Conservation (phyloP, 2,329 filamentous ascomycete genomes). For the Penicillium sp. region DNA sequence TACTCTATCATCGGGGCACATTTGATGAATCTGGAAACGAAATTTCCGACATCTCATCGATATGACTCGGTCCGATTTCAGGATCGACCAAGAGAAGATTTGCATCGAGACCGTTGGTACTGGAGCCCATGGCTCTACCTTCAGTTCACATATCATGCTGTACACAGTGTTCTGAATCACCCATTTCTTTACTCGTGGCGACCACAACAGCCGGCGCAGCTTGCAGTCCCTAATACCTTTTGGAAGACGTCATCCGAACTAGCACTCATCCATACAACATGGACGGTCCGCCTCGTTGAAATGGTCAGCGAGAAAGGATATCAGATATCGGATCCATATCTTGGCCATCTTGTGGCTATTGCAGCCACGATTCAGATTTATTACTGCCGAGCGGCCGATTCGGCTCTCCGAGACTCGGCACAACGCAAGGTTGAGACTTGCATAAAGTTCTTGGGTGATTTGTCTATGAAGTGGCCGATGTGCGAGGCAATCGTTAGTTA, state of each 20-base stretch:
- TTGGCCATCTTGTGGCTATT: slow-evolving; percentile 51
- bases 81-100: slow-evolving; percentile 47
- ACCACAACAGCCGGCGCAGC: slow-evolving; percentile 51
- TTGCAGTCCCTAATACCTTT: slow-evolving; percentile 54
- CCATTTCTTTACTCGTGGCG: slow-evolving; percentile 46
- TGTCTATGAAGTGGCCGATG: slow-evolving; percentile 27
- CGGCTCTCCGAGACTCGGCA: slow-evolving; percentile 26
- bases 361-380: slow-evolving; percentile 54
- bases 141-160: slow-evolving; percentile 32
- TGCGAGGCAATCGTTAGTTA: slow-evolving; percentile 25
- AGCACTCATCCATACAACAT: slow-evolving; percentile 52
- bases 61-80: slow-evolving; percentile 54
- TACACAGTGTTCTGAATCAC: slow-evolving; percentile 33
- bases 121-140: slow-evolving; percentile 35
- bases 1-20: slow-evolving; percentile 52
- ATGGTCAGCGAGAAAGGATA: slow-evolving; percentile 53
- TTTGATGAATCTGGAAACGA: slow-evolving; percentile 50
- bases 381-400: slow-evolving; percentile 51
- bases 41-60: slow-evolving; percentile 48
- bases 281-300: slow-evolving; percentile 54
- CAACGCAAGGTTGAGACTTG: slow-evolving; percentile 27
- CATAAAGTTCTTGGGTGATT: slow-evolving; percentile 22
- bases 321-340: slow-evolving; percentile 50
- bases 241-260: slow-evolving; percentile 53
- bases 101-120: slow-evolving; percentile 31